phyloP scores from a whole-genome alignment of 805 yeast species.

The Crinitomyces ghanaensis region DNA sequence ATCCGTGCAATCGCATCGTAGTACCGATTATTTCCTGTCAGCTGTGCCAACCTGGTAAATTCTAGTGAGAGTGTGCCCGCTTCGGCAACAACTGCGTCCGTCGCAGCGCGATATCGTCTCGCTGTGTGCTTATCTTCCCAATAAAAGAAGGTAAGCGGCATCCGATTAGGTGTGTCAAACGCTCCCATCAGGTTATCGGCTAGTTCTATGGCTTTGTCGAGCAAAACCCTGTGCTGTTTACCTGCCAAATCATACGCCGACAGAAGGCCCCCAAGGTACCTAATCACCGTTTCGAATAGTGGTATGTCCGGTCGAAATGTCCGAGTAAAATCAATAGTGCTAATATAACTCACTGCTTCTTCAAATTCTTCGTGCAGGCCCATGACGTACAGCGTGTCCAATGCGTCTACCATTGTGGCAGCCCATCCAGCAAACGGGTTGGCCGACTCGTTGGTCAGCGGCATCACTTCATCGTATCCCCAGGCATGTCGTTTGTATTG shows the following conservation, averaged over 20 bases:
- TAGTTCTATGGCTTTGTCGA: slow-evolving; percentile 33
- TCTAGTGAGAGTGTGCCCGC: slow-evolving; percentile 42
- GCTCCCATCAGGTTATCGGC: slow-evolving; percentile 42
- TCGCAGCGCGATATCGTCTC: slow-evolving; percentile 20
- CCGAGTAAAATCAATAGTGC: slow-evolving; percentile 30
- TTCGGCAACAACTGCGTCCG: slow-evolving; percentile 31
- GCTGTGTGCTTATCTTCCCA: slow-evolving; percentile 26
- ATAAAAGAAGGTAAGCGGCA: slow-evolving; percentile 38
- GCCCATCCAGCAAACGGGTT: slow-evolving; percentile 43
- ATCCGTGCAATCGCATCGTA: slow-evolving; percentile 39
- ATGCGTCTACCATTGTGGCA: slow-evolving; percentile 39
- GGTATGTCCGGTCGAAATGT: slow-evolving; percentile 34
- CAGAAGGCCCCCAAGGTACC: slow-evolving; percentile 42
- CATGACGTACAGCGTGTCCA: slow-evolving; percentile 42
- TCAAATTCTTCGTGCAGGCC: slow-evolving; percentile 30
- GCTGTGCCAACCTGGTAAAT: slow-evolving; percentile 39
- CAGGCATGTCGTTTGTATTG: slow-evolving; percentile 32
- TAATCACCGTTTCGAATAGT: slow-evolving; percentile 39
- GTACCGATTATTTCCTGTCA: slow-evolving; percentile 38
- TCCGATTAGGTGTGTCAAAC: slow-evolving; percentile 47
- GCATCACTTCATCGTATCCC: slow-evolving; percentile 37
- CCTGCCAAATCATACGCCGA: slow-evolving; percentile 42
- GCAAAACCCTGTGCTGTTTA: slow-evolving; percentile 21
- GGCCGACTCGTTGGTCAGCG: slow-evolving; percentile 23
- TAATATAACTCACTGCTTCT: slow-evolving; percentile 29